These are phyloP conservation scores for Candida morakotiae DNA, from an alignment of 805 yeast genomes.

Conservation along the genomic window DNA sequence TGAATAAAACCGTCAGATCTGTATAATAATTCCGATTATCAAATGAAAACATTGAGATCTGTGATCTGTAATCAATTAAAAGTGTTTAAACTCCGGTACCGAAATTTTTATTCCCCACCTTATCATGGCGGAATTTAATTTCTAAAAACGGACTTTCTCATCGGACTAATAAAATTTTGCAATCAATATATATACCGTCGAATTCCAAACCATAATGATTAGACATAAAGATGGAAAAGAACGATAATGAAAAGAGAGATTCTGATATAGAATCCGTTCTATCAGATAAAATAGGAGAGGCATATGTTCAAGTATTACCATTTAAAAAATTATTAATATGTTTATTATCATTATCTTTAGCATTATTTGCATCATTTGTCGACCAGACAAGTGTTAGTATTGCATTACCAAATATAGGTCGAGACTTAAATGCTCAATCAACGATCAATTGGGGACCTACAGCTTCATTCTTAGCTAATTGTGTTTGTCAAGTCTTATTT, in stretches of 20 bases:
- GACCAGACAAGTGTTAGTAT: slow-evolving; percentile 50
- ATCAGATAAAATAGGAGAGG: slow-evolving; percentile 31
- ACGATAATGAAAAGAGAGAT: slow-evolving; percentile 1
- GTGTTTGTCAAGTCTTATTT: slow-evolving; percentile 48
- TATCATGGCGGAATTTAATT: not conserved
- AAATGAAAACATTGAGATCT: too few relatives aligned
- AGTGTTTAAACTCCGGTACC: slow-evolving; percentile 1
- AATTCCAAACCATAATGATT: not conserved
- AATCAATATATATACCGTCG: not conserved
- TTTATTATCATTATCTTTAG: slow-evolving; percentile 34
- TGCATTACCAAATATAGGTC: slow-evolving; percentile 46
- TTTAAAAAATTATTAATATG: slow-evolving; percentile 32
- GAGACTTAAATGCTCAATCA: slow-evolving; percentile 41
- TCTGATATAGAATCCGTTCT: slow-evolving; percentile 5
- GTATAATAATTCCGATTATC: too few relatives aligned
- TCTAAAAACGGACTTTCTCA: not conserved
- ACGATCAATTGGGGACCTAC: slow-evolving; percentile 62
- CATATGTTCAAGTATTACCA: slow-evolving; percentile 40
- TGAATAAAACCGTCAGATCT: too few relatives aligned
- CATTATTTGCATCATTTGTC: slow-evolving; percentile 39
- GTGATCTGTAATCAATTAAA: too few relatives aligned
- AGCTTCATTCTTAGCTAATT: slow-evolving; percentile 46
- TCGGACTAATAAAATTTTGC: slow-evolving; percentile 1
- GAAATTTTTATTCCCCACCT: not conserved
- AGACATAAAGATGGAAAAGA: too few relatives aligned